These are phyloP conservation scores for Candida palmyrensis DNA, from an alignment of 805 yeast species.

Conservation along the genomic window DNA sequence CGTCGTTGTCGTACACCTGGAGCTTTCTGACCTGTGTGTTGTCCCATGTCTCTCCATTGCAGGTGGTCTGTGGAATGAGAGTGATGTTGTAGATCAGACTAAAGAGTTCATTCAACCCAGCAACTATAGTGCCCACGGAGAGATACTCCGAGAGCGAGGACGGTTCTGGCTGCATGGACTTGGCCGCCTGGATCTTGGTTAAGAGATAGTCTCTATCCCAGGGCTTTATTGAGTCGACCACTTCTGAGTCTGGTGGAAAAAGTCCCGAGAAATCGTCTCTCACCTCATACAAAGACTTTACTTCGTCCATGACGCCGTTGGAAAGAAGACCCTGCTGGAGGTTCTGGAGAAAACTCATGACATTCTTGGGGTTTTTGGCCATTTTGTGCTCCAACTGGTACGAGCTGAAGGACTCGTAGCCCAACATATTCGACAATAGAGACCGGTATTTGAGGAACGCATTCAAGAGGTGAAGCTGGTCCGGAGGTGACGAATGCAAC, in stretches of 20 bases:
- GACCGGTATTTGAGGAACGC: slow-evolving; percentile 62
- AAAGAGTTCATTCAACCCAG: slow-evolving; percentile 74
- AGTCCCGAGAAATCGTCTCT: slow-evolving; percentile 12
- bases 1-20: slow-evolving; percentile 59
- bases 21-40: slow-evolving; percentile 71
- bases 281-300: slow-evolving; percentile 40
- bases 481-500: slow-evolving; percentile 57
- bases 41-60: slow-evolving; percentile 83
- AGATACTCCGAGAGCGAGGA: slow-evolving; percentile 57
- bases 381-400: slow-evolving; percentile 86
- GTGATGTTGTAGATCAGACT: slow-evolving; percentile 69
- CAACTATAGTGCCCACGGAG: slow-evolving; percentile 79
- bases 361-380: slow-evolving; percentile 80
- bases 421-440: slow-evolving; percentile 66
- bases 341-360: slow-evolving; percentile 58
- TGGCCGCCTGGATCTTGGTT: slow-evolving; percentile 17
- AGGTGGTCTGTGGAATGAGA: slow-evolving; percentile 59
- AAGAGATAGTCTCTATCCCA: slow-evolving; percentile 84
- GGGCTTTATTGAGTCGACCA: slow-evolving; percentile 34
- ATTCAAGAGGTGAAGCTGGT: slow-evolving; percentile 58
- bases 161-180: slow-evolving; percentile 11
- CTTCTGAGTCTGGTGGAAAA: slow-evolving; percentile 3
- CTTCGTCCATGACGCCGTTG: slow-evolving; percentile 52
- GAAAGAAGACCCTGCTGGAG: slow-evolving; percentile 45
- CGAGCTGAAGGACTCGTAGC: slow-evolving; percentile 63